Conservation (phyloP, 2,329 filamentous ascomycete genomes). For the Knufia fluminis region DNA sequence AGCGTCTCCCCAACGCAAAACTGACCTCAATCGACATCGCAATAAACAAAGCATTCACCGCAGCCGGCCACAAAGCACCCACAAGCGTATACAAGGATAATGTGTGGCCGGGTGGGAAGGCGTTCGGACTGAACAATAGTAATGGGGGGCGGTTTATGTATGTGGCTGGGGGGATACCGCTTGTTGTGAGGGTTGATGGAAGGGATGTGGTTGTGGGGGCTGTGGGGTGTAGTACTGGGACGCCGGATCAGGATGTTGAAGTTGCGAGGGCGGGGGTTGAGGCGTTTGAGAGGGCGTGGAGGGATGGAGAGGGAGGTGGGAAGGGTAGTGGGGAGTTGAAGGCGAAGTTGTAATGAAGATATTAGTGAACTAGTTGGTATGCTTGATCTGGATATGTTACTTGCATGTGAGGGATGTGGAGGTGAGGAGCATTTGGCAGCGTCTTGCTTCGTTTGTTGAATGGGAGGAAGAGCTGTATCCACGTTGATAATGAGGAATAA, state of each 20-base stretch:
- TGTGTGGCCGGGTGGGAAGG: slow-evolving; percentile 45
- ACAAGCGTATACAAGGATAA: slow-evolving; percentile 46
- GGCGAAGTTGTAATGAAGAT: slow-evolving; percentile 33
- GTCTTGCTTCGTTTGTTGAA: no score
- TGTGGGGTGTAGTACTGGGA: slow-evolving; percentile 47
- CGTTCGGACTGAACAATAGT: slow-evolving; percentile 38
- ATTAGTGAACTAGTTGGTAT: no score
- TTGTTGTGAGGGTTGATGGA: slow-evolving; percentile 28
- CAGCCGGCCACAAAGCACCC: slow-evolving; percentile 44
- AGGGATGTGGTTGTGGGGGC: slow-evolving; percentile 44
- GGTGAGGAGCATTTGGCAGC: no score
- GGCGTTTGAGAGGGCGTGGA: slow-evolving; percentile 33
- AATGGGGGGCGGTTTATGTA: slow-evolving; percentile 47
- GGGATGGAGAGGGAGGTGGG: slow-evolving; percentile 26
- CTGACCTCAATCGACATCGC: slow-evolving; percentile 48
- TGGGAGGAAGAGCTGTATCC: no score
- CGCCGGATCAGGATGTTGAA: slow-evolving; percentile 46
- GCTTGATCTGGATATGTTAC: no score
- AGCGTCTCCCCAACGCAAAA: slow-evolving; percentile 44
- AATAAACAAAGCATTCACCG: slow-evolving; percentile 45
- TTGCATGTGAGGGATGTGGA: no score
- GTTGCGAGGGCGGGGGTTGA: slow-evolving; percentile 45
- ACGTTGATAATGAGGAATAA: no score
- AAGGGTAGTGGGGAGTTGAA: slow-evolving; percentile 32
- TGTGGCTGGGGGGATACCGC: slow-evolving; percentile 46